Conservation (phyloP, 495 filamentous ascomycete species). For the Talaromyces adpressus region DNA sequence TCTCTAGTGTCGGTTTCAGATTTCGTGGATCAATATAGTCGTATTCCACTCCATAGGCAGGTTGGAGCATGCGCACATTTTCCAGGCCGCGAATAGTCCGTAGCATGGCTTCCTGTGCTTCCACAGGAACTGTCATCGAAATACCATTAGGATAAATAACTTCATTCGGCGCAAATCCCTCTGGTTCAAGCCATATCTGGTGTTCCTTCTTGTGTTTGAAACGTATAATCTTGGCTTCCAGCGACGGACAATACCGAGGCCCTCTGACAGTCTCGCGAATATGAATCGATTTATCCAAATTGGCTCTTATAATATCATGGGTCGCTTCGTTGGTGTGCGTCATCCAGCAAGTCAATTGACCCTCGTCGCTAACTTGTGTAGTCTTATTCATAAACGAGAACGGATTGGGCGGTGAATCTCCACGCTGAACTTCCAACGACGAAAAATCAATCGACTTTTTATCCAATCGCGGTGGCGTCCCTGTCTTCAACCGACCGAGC, state of each 20-base stretch:
- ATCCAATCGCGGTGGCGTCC: slow-evolving; percentile 85
- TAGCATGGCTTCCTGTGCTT: slow-evolving; percentile 76
- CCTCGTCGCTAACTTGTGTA: slow-evolving; percentile 62
- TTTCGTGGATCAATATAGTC: slow-evolving; percentile 95
- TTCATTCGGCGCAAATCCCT: slow-evolving; percentile 80
- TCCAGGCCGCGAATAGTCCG: slow-evolving; percentile 81
- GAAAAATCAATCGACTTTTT: slow-evolving; percentile 75
- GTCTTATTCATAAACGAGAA: slow-evolving; percentile 84
- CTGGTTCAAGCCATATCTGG: slow-evolving; percentile 93
- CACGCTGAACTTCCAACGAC: slow-evolving; percentile 60
- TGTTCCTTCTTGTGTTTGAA: slow-evolving; percentile 74
- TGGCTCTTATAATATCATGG: slow-evolving; percentile 78
- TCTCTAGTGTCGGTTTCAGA: slow-evolving; percentile 81
- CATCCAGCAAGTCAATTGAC: slow-evolving; percentile 71
- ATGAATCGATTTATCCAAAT: slow-evolving; percentile 89
- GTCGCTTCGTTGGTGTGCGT: slow-evolving; percentile 78
- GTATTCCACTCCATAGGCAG: slow-evolving; percentile 97
- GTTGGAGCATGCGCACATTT: slow-evolving; percentile 87
- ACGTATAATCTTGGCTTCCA: slow-evolving; percentile 90
- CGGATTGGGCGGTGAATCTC: slow-evolving; percentile 79
- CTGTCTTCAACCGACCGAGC: slow-evolving; percentile 88
- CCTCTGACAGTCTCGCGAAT: slow-evolving; percentile 94
- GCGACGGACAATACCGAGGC: slow-evolving; percentile 88
- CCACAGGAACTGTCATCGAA: slow-evolving; percentile 88
- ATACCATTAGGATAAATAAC: slow-evolving; percentile 96